Conservation (phyloP, 2,329 filamentous ascomycete genomes). For the Dothistroma septosporum region DNA sequence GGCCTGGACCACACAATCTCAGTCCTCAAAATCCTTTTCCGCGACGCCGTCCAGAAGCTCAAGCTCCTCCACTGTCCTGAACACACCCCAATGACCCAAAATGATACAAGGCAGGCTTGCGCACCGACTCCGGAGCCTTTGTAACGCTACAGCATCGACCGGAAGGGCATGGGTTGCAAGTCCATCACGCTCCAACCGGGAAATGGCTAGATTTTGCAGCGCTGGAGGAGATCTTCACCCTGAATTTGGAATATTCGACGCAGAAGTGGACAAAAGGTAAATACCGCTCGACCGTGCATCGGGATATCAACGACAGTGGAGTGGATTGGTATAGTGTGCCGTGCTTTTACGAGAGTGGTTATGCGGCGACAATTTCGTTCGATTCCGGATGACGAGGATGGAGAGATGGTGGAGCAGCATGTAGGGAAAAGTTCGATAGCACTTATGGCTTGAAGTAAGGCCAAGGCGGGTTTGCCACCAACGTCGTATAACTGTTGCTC, state of each 20-base stretch:
- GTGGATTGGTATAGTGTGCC: constrained; percentile 44
- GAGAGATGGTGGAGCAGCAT: constrained; percentile 24
- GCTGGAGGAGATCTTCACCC: constrained; percentile 43
- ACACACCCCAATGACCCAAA: constrained; percentile 15
- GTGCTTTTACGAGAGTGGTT: constrained; percentile 42
- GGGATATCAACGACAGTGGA: constrained; percentile 42
- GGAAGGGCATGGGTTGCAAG: constrained; percentile 43
- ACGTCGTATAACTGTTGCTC: neutral
- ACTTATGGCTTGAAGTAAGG: constrained; percentile 15
- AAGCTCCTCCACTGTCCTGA: constrained; percentile 27
- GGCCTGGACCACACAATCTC: constrained; percentile 22
- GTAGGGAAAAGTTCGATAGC: constrained; percentile 21
- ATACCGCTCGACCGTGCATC: constrained; percentile 43
- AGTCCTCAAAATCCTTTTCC: constrained; percentile 26
- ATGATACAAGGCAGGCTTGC: constrained; percentile 24
- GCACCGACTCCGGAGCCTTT: constrained; percentile 41
- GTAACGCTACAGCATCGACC: constrained; percentile 46
- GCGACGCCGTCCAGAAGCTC: constrained; percentile 27
- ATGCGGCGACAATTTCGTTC: constrained; percentile 22
- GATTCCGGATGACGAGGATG: constrained; percentile 9
- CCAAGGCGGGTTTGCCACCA: neutral
- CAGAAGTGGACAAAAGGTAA: constrained; percentile 45
- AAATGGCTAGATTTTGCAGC: constrained; percentile 45
- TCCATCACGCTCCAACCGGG: constrained; percentile 36
- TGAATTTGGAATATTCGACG: constrained; percentile 51